Evolutionary conservation across 1,139 yeast genomes (phyloP).

Genomic region (Trichomonascaceae sp.): DNA sequence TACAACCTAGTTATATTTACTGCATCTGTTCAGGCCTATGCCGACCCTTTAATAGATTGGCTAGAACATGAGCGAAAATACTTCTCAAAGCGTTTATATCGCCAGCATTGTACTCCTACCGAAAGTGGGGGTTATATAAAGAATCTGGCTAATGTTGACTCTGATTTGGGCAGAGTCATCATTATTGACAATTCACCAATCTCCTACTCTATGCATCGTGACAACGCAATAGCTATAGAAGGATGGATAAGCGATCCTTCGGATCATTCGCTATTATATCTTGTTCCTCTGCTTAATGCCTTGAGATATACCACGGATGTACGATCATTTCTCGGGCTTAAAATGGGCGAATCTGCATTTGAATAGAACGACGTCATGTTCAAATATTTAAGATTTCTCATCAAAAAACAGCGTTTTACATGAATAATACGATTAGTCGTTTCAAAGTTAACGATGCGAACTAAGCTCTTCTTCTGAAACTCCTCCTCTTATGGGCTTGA

Average conservation of each 20-base stretch:
- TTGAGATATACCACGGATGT: constrained; percentile 81
- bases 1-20: constrained; percentile 85
- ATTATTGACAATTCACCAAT: constrained; percentile 91
- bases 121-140: constrained; percentile 71
- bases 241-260: constrained; percentile 97
- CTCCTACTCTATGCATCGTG: constrained; percentile 74
- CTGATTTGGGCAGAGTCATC: constrained; percentile 63
- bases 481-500: constrained; percentile 65
- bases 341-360: constrained; percentile 70
- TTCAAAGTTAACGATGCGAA: background rate
- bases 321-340: constrained; percentile 67
- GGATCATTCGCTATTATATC: constrained; percentile 72
- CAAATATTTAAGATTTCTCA: background rate
- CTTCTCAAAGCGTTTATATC: constrained; percentile 62
- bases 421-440: background rate
- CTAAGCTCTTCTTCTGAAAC: constrained; percentile 7
- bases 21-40: constrained; percentile 90
- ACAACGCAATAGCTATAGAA: constrained; percentile 86
- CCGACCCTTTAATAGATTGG: constrained; percentile 96
- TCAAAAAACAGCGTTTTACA: background rate
- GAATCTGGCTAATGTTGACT: constrained; percentile 54
- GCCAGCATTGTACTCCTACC: constrained; percentile 67
- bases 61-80: constrained; percentile 49
- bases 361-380: constrained; percentile 10
- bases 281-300: constrained; percentile 76